These are phyloP conservation scores for Russula foetens DNA, from an alignment of 768 basidiomycete species.

Conservation along the genomic window DNA sequence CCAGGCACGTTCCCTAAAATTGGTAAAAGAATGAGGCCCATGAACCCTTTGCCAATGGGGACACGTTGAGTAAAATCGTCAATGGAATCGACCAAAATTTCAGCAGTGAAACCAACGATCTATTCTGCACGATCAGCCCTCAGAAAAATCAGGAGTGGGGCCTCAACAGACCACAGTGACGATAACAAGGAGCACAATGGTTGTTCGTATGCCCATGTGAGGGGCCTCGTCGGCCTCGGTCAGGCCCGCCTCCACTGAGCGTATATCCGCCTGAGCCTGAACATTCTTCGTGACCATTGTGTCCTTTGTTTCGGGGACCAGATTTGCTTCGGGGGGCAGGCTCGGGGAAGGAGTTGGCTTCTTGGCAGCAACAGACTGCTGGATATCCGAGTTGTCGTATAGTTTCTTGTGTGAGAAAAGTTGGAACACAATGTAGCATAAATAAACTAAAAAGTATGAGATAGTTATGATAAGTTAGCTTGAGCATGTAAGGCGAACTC, in stretches of 20 bases:
- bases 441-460: background rate
- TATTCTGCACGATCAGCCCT: slow-evolving; percentile 9
- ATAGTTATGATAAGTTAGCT: background rate
- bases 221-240: slow-evolving; percentile 24
- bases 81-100: slow-evolving; percentile 73
- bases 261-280: too few relatives aligned
- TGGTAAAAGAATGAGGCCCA: slow-evolving; percentile 82
- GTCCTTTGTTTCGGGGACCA: too few relatives aligned
- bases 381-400: slow-evolving; percentile 28
- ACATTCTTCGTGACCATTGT: too few relatives aligned
- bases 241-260: too few relatives aligned
- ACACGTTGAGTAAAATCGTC: slow-evolving; percentile 53
- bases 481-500: slow-evolving; percentile 21
- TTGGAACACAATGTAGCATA: too few relatives aligned
- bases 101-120: slow-evolving; percentile 48
- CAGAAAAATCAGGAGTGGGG: background rate
- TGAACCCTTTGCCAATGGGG: slow-evolving; percentile 65
- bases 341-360: background rate
- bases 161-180: slow-evolving; percentile 33
- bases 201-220: slow-evolving; percentile 29
- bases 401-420: too few relatives aligned
- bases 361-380: background rate
- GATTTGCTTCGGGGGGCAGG: background rate
- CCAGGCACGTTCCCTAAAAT: slow-evolving; percentile 89
- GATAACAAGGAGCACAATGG: slow-evolving; percentile 28